These are phyloP conservation scores for Citrullus colocynthis DNA, from an alignment of 306 rosid genomes.

Conservation along the genomic window DNA sequence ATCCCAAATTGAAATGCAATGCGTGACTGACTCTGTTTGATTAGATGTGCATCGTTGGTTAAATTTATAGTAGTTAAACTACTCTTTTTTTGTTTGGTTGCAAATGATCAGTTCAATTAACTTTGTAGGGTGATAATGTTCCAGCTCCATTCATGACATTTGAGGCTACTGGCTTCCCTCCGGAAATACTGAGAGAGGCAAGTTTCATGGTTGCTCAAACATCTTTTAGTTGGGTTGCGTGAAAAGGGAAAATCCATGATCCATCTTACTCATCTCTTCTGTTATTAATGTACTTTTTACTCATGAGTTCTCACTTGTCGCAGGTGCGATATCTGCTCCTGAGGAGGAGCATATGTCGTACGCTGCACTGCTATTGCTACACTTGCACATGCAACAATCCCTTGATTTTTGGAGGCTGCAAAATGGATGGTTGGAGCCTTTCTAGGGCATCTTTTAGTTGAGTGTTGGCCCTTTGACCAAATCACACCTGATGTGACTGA, in stretches of 20 bases:
- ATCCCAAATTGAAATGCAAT: not conserved
- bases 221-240: not conserved
- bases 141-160: slow-evolving; percentile 92
- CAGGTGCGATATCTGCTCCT: slow-evolving; percentile 99
- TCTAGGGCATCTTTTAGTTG: slow-evolving; percentile 92
- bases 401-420: slow-evolving; percentile 98
- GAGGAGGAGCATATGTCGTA: slow-evolving; percentile 99
- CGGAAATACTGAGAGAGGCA: slow-evolving; percentile 92
- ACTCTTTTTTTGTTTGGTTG: not conserved
- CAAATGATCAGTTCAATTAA: slow-evolving; percentile 4
- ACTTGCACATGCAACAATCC: slow-evolving; percentile 85
- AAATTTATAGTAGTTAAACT: not conserved
- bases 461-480: slow-evolving; percentile 88
- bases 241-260: not conserved
- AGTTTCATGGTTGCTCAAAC: slow-evolving; percentile 19
- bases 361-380: slow-evolving; percentile 99
- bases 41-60: not conserved
- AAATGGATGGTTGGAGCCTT: slow-evolving; percentile 97
- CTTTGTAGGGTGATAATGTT: slow-evolving; percentile 79
- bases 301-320: slow-evolving; percentile 89
- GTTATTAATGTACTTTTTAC: slow-evolving; percentile 30
- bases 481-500: slow-evolving; percentile 94
- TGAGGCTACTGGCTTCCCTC: slow-evolving; percentile 88
- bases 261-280: slow-evolving; percentile 13
- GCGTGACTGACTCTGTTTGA: not conserved